A percentile compares a stretch with the other conserved stretches of the same genome.
These are phyloP conservation scores for Citeromyces nyonsensis DNA, from an alignment of 805 yeast genomes.

Conservation along the genomic window DNA sequence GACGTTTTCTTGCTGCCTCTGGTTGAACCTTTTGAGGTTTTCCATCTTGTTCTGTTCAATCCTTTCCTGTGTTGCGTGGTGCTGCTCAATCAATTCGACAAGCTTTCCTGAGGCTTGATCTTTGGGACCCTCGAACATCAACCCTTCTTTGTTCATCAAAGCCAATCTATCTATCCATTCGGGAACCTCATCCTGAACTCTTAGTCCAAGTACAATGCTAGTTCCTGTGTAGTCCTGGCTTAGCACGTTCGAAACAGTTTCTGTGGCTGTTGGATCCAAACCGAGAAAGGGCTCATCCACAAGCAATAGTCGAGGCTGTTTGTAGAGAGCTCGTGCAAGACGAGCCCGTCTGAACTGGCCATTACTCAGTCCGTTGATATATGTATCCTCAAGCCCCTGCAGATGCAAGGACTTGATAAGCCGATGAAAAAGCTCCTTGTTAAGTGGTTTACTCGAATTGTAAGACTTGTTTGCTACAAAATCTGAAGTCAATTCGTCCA, in stretches of 20 bases:
- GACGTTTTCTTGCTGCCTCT: neutral
- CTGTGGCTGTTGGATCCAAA: constrained; percentile 61
- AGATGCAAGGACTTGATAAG: constrained; percentile 38
- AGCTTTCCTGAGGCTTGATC: constrained; percentile 11
- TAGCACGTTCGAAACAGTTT: constrained; percentile 41
- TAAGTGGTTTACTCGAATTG: constrained; percentile 18
- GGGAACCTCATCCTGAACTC: constrained; percentile 67
- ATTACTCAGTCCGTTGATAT: constrained; percentile 81
- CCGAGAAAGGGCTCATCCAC: constrained; percentile 92
- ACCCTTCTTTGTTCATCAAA: constrained; percentile 39
- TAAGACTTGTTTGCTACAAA: constrained; percentile 45
- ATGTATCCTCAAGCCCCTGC: constrained; percentile 42
- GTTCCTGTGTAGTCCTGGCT: constrained; percentile 6
- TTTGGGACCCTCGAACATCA: constrained; percentile 31
- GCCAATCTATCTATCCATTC: constrained; percentile 68
- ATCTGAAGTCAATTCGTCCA: constrained; percentile 54
- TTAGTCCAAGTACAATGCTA: constrained; percentile 50
- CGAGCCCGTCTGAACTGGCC: constrained; percentile 91
- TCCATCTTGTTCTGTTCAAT: constrained; percentile 4
- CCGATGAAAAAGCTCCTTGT: constrained; percentile 18
- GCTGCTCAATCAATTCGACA: neutral
- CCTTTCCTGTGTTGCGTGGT: constrained; percentile 3
- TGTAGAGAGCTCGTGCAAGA: constrained; percentile 58
- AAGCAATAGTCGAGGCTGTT: constrained; percentile 47
- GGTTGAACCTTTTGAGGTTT: constrained; percentile 1